Evolutionary conservation across 148 eudicot genomes (phyloP).

Genomic region (Amaranthus palmeri): DNA sequence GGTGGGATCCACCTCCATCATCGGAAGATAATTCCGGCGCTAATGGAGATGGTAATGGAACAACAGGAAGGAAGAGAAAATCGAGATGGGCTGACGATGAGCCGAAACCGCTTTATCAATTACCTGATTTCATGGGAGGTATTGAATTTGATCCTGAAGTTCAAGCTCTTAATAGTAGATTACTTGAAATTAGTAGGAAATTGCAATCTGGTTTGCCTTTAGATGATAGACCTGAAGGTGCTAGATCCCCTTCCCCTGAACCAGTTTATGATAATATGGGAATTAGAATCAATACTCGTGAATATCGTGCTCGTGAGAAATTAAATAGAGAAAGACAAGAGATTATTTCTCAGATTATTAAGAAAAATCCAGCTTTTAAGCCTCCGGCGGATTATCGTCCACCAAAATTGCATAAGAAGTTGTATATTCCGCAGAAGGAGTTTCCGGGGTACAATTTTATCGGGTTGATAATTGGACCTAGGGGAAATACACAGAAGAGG

Average conservation of each 20-base stretch:
- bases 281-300: constrained; percentile 76
- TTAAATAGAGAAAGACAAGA: constrained; percentile 69
- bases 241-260: constrained; percentile 86
- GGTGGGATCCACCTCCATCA: constrained; percentile 82
- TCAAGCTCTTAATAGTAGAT: constrained; percentile 57
- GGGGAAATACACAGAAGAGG: constrained; percentile 87
- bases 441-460: constrained; percentile 86
- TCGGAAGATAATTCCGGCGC: constrained; percentile 23
- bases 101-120: constrained; percentile 54
- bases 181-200: constrained; percentile 69
- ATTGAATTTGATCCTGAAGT: constrained; percentile 77
- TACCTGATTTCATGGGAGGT: constrained; percentile 94
- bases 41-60: constrained; percentile 28
- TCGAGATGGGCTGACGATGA: constrained; percentile 82
- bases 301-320: constrained; percentile 71
- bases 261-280: constrained; percentile 83
- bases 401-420: constrained; percentile 78
- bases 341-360: constrained; percentile 65
- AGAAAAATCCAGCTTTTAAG: constrained; percentile 74
- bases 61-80: constrained; percentile 53
- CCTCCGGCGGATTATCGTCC: constrained; percentile 89
- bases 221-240: constrained; percentile 85
- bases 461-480: constrained; percentile 87
- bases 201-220: constrained; percentile 61
- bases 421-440: constrained; percentile 83